Evolutionary conservation across 371 early-diverging fungal species (phyloP), one percentile per base, ranked within the genome.

Genomic region (Mortierella sp.): DNA sequence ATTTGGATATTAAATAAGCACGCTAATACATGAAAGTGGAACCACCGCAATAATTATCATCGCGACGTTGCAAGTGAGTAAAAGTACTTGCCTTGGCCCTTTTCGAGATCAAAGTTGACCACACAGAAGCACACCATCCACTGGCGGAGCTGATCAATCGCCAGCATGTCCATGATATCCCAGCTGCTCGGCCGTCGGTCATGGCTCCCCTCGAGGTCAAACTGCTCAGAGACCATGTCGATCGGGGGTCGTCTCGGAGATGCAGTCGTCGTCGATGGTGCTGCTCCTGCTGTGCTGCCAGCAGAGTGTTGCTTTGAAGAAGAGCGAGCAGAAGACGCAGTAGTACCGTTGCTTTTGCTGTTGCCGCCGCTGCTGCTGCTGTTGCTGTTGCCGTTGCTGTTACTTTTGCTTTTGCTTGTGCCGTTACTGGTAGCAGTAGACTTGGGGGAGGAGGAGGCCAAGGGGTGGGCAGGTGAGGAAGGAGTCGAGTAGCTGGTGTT

Each of bases 21-120:
- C 58, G 58, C 8, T 39, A 40, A 64, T n/a, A 64, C 39, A n/a
- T 64, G 40, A 41, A 41, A 40, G 64, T 29, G 66, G 66, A 66
- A 24, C 66, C 40, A 66, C 44, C 44, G 52, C 14, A 52, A n/a
- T n/a, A n/a, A 14, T 47, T 22, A 47, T 22, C 53, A 53, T 53
- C 31, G 29, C 31, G 26, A 52, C 52, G 7, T 55, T 55, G n/a
- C 58, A 55, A 55, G 58, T 29, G 58, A 55, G 31, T 22, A 45
- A 45, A 16, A 19, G 45, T 13, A 79, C 79, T 85, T 89, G 90
- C 92, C 92, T 89, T 96, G 98, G 41, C 98, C 98, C 34, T 93
- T 89, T 86, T 98, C 97, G 61, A 96, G 90, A 89, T 98, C 98
- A 91, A 98, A 98, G 78, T 96, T 95, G 29, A 97, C 97, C 37